phyloP scores from a whole-genome alignment of 225 moss, liverwort and hornwort species.

The Pleurozium schreberi region DNA sequence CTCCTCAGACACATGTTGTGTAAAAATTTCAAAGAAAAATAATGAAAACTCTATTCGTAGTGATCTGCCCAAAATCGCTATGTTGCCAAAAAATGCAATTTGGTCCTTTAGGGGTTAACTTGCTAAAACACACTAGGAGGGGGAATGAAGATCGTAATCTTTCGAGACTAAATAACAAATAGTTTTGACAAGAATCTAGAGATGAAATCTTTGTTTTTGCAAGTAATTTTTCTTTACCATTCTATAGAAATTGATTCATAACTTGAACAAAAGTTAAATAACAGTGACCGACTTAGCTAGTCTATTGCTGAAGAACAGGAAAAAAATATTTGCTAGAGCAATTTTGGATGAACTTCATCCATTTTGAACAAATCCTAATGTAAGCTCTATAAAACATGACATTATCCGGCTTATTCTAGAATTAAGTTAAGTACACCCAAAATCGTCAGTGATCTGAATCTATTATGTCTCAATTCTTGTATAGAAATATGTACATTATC shows the following conservation, averaged over 20 bases:
- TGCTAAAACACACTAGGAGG: not conserved
- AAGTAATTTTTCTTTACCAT: not conserved
- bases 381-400: not conserved
- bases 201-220: not conserved
- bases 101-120: too few species aligned
- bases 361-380: accelerated
- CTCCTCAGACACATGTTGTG: too few species aligned
- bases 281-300: accelerated
- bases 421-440: accelerated
- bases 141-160: not conserved
- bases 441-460: not conserved
- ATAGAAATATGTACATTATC: not conserved
- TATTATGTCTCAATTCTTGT: accelerated
- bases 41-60: too few species aligned
- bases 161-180: not conserved
- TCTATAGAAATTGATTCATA: accelerated
- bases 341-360: not conserved
- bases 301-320: not conserved
- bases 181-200: not conserved
- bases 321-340: too few species aligned
- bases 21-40: too few species aligned
- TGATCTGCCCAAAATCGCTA: too few species aligned
- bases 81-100: too few species aligned
- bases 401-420: accelerated
- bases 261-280: not conserved